Conservation (phyloP, 208 protist genomes). For the Crithidia acanthocephali region DNA sequence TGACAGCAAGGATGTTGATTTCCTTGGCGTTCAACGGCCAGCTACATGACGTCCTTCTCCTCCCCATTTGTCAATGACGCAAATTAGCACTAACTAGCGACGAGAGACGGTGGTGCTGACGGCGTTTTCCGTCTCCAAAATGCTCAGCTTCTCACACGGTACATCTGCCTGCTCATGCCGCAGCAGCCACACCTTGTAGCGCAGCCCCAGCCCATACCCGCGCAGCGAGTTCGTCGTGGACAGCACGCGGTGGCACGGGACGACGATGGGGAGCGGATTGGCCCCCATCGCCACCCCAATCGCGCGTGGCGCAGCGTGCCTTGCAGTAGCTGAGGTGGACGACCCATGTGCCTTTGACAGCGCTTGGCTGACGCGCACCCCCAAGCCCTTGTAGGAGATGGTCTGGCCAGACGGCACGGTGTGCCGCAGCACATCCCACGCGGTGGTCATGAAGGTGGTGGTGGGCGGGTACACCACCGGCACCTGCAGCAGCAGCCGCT, state of each 20-base stretch:
- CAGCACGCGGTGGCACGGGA: conserved; percentile 84
- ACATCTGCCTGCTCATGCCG: conserved; percentile 60
- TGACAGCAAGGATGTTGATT: too few relatives aligned
- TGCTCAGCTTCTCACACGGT: conserved; percentile 31
- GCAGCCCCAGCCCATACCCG: conserved; percentile 65
- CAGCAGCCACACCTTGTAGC: conserved; percentile 75
- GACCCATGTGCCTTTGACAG: background rate
- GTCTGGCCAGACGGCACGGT: conserved; percentile 45
- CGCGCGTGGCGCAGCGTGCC: conserved; percentile 41
- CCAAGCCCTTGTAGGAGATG: conserved; percentile 62
- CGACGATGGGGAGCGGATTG: conserved; percentile 65
- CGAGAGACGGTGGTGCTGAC: conserved; percentile 33
- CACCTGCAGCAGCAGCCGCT: conserved; percentile 45
- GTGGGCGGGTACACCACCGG: conserved; percentile 43
- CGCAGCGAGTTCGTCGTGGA: conserved; percentile 44
- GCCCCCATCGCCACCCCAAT: conserved; percentile 64
- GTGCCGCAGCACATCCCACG: conserved; percentile 53
- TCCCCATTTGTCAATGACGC: too few relatives aligned
- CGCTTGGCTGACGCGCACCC: conserved; percentile 23
- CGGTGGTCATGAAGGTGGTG: conserved; percentile 37
- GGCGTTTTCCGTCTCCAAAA: conserved; percentile 31
- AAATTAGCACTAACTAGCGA: conserved; percentile 11
- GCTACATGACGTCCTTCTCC: too few relatives aligned
- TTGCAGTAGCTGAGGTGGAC: background rate
- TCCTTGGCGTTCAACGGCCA: too few relatives aligned